Base-by-base conservation (phyloP, 1,139 yeast species). In the Sugiyamaella xylanicola region DNA sequence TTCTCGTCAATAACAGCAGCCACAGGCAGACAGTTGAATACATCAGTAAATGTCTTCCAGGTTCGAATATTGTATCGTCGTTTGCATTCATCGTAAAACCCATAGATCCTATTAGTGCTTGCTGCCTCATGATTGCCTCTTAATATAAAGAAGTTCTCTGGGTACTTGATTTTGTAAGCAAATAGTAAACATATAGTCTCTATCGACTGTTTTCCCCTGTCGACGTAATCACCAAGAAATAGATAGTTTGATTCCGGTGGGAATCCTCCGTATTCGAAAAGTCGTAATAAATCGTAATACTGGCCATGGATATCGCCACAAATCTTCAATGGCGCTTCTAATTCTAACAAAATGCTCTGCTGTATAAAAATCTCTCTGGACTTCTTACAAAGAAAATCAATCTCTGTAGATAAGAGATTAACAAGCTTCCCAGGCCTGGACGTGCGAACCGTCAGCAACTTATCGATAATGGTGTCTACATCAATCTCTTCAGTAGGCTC, bases 51-150 rank as follows among this genome's bases (percentile, higher is more conserved):
- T 19, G 97, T 91, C 75, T 93, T 93, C 98, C 99, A 93, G 67
- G 91, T 85, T 76, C 91, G 92, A 74, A 93, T 91, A 76, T 91
- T 91, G 77, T 90, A 92, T 73, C 99, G 87, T 78, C 99, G 87
- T 76, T 93, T 75, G 42, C 98, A 93, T 76, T 92, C 98, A 74
- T 92, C 98, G 74, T 92, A 92, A 73, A 92, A 92, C 47, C 98
- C 98, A 73, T 93, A 93, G 72, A 93, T 91, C 77, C 97, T 86
- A 76, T 91, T 93, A 70, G 93, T 92, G 50, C 96, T 87, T 46
- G 98, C 98, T 78, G 96, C 89, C 75, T 93, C 98, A 78, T 92
- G 98, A 74, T 92, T 92, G 63, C 98, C 98, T 78, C 98, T 84
- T 64, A 89, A 79, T 67, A 89, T 87, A 77, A 93, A 93, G 72